phyloP scores from a whole-genome alignment of 2,329 filamentous ascomycete genomes.

The Hypoxylon sp. region DNA sequence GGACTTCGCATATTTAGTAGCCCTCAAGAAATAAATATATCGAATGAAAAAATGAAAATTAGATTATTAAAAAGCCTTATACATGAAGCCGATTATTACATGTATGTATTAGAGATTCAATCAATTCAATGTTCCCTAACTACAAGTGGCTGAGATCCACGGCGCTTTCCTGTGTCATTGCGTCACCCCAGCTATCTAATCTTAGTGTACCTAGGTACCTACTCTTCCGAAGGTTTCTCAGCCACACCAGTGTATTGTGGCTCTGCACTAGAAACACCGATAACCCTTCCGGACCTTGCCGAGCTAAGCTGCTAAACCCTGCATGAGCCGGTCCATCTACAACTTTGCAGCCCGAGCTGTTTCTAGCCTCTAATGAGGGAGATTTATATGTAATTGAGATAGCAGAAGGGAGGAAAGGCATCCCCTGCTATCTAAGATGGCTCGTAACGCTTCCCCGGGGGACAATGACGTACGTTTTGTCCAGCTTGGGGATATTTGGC shows the following conservation, averaged over 20 bases:
- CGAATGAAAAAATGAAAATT: too few species aligned
- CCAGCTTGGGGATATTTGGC: background rate
- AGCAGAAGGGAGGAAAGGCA: conserved; percentile 14
- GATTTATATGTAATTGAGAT: conserved; percentile 6
- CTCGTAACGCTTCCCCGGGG: conserved; percentile 44
- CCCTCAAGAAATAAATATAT: too few species aligned
- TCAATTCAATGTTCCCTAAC: too few species aligned
- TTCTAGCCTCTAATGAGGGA: conserved; percentile 16
- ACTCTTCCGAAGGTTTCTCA: background rate
- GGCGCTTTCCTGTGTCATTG: conserved; percentile 11
- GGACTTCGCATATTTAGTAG: too few species aligned
- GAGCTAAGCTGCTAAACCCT: conserved; percentile 25
- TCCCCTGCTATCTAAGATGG: conserved; percentile 45
- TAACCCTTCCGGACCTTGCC: conserved; percentile 27
- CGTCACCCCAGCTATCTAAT: conserved; percentile 20
- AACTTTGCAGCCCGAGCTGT: conserved; percentile 20
- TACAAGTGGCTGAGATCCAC: background rate
- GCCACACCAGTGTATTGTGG: conserved; percentile 2
- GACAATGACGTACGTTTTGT: conserved; percentile 49
- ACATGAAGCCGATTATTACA: too few species aligned
- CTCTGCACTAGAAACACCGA: background rate
- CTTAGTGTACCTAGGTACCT: background rate
- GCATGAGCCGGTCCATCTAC: conserved; percentile 10
- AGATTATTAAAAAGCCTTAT: too few species aligned
- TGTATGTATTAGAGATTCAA: too few species aligned